Conservation (phyloP, 306 rosid species). For the Begonia loranthoides region DNA sequence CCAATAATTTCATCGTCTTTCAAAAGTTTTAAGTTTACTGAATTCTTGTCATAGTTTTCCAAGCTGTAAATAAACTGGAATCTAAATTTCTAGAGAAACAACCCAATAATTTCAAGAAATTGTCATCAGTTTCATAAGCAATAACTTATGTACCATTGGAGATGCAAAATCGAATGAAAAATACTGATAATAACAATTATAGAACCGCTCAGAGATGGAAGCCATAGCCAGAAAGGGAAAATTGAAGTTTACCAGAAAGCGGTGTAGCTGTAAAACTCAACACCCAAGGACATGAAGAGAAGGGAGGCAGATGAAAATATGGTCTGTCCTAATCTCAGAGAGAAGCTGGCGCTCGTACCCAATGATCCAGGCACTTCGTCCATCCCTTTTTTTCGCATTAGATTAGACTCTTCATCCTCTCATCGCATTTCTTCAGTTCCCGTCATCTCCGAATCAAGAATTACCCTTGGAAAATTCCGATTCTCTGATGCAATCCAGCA, state of each 20-base stretch:
- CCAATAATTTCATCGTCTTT: too few relatives aligned
- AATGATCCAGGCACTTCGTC: conserved; percentile 64
- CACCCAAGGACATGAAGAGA: conserved; percentile 75
- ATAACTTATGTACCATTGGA: too few relatives aligned
- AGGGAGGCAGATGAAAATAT: conserved; percentile 73
- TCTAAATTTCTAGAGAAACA: too few relatives aligned
- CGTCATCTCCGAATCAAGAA: neutral
- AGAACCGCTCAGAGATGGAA: too few relatives aligned
- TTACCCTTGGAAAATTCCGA: neutral
- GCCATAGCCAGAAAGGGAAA: neutral
- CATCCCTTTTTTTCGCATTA: conserved; percentile 28
- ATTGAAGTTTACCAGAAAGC: conserved; percentile 63
- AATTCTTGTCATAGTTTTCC: too few relatives aligned
- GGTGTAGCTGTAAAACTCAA: conserved; percentile 77
- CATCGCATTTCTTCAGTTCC: neutral
- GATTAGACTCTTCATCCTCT: neutral
- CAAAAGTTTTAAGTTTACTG: too few relatives aligned
- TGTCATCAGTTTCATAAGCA: too few relatives aligned
- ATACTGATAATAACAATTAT: too few relatives aligned
- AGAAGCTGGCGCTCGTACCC: conserved; percentile 63
- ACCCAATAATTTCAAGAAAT: too few relatives aligned
- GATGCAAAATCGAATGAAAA: too few relatives aligned
- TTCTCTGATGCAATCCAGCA: too few relatives aligned
- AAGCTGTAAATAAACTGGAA: too few relatives aligned
- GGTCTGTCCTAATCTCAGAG: conserved; percentile 67